Evolutionary conservation across 176 grass and related monocot genomes (phyloP).

Genomic region (Luzula sylvatica): DNA sequence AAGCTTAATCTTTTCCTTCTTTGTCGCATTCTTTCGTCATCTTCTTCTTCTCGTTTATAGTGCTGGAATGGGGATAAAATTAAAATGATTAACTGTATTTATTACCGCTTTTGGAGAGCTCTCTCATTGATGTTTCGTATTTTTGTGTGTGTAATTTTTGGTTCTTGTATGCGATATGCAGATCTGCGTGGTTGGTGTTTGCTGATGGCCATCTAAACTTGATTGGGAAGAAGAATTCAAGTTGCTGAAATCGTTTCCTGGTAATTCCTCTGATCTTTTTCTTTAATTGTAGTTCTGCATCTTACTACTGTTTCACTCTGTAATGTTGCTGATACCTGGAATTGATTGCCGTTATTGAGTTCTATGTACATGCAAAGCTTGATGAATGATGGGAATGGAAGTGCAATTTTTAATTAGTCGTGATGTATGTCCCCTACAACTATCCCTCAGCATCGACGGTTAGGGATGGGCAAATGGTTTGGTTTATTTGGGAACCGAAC

Average conservation of each 20-base stretch:
- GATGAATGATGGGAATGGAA: not conserved
- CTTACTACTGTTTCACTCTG: too few relatives aligned
- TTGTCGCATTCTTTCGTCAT: conserved; percentile 11
- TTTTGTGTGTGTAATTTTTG: not conserved
- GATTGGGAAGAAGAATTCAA: not conserved
- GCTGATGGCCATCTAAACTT: conserved; percentile 13
- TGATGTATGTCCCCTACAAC: too few relatives aligned
- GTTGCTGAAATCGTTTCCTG: not conserved
- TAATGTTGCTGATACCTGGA: not conserved
- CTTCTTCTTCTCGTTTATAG: too few relatives aligned
- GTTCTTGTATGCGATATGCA: not conserved
- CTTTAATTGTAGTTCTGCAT: not conserved
- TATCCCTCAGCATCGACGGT: not conserved
- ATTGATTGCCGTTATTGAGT: not conserved
- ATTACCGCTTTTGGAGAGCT: not conserved
- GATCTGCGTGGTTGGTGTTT: not conserved
- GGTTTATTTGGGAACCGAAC: too few relatives aligned
- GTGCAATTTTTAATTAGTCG: not conserved
- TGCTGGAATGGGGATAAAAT: not conserved
- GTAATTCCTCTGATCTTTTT: conserved; percentile 5
- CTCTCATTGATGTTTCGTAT: not conserved
- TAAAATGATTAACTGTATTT: not conserved
- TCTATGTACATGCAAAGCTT: not conserved
- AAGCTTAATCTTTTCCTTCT: not conserved
- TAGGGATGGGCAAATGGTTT: too few relatives aligned